Conservation (phyloP, 1,284 basidiomycete species). For the Irpex sp. region DNA sequence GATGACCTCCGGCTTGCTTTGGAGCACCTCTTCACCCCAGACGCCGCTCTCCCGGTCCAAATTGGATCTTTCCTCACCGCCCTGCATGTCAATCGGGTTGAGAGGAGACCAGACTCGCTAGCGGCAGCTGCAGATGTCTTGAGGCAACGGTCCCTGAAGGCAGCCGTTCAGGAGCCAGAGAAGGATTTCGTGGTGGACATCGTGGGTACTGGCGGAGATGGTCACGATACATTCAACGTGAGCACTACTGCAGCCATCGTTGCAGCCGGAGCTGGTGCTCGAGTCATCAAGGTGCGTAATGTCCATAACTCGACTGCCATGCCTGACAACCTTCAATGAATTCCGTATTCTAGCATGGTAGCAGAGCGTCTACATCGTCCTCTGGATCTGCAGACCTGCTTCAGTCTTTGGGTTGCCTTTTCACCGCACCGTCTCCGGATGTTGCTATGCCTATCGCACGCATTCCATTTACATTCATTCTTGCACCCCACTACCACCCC, state of each 20-base stretch:
- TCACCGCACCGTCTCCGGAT: constrained; percentile 63
- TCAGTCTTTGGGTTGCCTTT: constrained; percentile 80
- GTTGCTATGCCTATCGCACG: constrained; percentile 52
- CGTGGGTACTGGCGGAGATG: constrained; percentile 91
- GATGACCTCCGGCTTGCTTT: constrained; percentile 71
- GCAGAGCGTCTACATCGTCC: constrained; percentile 89
- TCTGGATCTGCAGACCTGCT: constrained; percentile 95
- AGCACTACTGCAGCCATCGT: constrained; percentile 95
- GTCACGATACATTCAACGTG: constrained; percentile 96
- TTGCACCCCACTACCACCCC: constrained; percentile 93
- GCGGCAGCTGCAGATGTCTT: constrained; percentile 77
- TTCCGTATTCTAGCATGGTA: constrained; percentile 72
- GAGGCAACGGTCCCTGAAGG: constrained; percentile 61
- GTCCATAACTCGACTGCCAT: not conserved
- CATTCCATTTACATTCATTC: constrained; percentile 89
- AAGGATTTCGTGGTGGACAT: constrained; percentile 72
- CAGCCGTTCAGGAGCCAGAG: constrained; percentile 52
- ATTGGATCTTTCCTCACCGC: constrained; percentile 85
- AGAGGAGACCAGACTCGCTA: constrained; percentile 71
- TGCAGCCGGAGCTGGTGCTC: constrained; percentile 90
- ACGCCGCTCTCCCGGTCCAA: constrained; percentile 62
- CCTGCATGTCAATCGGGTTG: constrained; percentile 73
- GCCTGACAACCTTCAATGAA: not conserved
- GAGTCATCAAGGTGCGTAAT: constrained; percentile 82
- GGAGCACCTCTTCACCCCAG: constrained; percentile 70